Conservation (phyloP, 257 asterid species). For the Paraleonurus japonicus region DNA sequence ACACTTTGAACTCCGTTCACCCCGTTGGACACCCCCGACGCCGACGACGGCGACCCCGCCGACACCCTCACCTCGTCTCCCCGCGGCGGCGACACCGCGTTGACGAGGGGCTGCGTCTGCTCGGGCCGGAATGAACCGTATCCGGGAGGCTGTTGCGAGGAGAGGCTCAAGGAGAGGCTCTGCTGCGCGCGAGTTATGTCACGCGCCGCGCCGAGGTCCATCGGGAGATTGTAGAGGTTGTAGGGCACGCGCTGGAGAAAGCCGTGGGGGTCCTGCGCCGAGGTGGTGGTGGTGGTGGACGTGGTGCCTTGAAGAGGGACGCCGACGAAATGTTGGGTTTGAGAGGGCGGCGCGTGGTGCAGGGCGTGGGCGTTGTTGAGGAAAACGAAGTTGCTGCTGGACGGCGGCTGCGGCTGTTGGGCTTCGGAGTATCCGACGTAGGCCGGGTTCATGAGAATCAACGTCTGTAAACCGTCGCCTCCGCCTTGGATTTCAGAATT, state of each 20-base stretch:
- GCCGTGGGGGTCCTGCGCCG: conserved; percentile 59
- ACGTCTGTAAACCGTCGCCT: conserved; percentile 78
- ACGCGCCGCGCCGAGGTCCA: conserved; percentile 68
- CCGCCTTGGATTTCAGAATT: conserved; percentile 75
- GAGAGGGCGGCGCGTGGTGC: conserved; percentile 69
- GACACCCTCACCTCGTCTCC: conserved; percentile 54
- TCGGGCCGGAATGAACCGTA: conserved; percentile 45
- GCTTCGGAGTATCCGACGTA: conserved; percentile 77
- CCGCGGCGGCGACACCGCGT: conserved; percentile 36
- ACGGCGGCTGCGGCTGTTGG: conserved; percentile 40
- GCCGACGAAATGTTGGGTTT: conserved; percentile 66
- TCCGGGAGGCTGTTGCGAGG: conserved; percentile 60
- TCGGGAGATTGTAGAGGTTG: conserved; percentile 49
- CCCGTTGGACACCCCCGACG: conserved; percentile 68
- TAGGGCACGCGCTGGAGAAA: conserved; percentile 64
- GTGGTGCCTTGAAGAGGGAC: conserved; percentile 51
- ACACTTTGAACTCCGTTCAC: conserved; percentile 62
- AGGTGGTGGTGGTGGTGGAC: conserved; percentile 21
- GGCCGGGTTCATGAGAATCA: conserved; percentile 89
- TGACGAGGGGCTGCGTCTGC: conserved; percentile 34
- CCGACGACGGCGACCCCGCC: conserved; percentile 69
- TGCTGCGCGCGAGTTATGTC: conserved; percentile 67
- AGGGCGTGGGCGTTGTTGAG: conserved; percentile 46
- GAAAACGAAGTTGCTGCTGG: conserved; percentile 55
- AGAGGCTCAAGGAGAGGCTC: conserved; percentile 69